Base-by-base conservation (phyloP, 1,139 yeast genomes). In the Suhomyces terraborum region DNA sequence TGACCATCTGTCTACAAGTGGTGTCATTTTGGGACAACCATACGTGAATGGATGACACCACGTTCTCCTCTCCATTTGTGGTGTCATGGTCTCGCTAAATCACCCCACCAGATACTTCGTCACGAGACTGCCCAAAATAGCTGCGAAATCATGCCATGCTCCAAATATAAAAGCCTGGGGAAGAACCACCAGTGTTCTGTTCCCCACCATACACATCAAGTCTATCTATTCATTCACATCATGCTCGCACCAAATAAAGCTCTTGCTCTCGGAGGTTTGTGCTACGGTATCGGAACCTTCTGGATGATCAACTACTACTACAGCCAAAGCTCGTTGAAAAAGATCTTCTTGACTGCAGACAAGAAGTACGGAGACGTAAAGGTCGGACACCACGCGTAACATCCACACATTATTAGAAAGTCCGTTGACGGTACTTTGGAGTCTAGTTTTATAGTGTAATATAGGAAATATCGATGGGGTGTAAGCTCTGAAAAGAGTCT, bases 241-340 rank as follows among this genome's bases (percentile, higher is more conserved):
- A 46, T 46, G 50, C 18, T 46, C 14, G 13, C 27, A 20, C 51
- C 71, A 40, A 42, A 45, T 39, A 59, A 54, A 52, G 69, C 71
- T 12, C 56, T 69, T 39, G 35, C 62, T 9, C 46, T 58, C 24
- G 75, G 74, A 34, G 75, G 73, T 42, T 48, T 54, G 25, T 58
- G 58, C 35, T 69, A 69, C 47, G 70, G 68, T 10, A 40, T 59
- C 12, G 72, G 68, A 31, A 68, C 58, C 4, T 50, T 56, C 39
- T 68, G 58, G 53, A 71, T 70, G 76, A 49, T 59, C n/a, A 63
- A 54, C 28, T 49, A 56, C 46, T 69, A 68, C 55, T 67, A 63
- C 52, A 45, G 55, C 26, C 51, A 55, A 31, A 66, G 70, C n/a
- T 40, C 59, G 7, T 52, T 69, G 40, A 65, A 58, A 47, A 53